phyloP scores from a whole-genome alignment of 768 basidiomycete species.

The Amyloporia xantha region DNA sequence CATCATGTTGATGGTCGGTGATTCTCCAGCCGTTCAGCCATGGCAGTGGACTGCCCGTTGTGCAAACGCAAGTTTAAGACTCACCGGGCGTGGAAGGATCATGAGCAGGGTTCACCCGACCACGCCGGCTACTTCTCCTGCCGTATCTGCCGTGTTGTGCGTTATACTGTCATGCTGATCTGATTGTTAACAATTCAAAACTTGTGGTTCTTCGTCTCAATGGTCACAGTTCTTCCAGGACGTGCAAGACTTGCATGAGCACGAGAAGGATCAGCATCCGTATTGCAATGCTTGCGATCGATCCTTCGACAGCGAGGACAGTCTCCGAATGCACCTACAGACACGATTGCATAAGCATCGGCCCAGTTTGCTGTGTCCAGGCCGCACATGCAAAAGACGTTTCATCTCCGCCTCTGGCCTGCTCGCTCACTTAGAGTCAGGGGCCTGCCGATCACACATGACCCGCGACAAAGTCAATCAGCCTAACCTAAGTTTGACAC shows the following conservation, averaged over 20 bases:
- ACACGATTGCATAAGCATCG: slow-evolving; percentile 48
- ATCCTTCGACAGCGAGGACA: slow-evolving; percentile 35
- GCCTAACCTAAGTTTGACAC: slow-evolving; percentile 38
- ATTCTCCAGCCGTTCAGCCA: too few relatives aligned
- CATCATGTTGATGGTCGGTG: too few relatives aligned
- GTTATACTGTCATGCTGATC: too few relatives aligned
- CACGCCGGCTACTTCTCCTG: background rate
- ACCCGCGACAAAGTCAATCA: slow-evolving; percentile 33
- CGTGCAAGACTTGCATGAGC: slow-evolving; percentile 21
- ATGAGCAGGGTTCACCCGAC: background rate
- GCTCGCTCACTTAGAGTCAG: slow-evolving; percentile 57
- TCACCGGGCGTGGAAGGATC: background rate
- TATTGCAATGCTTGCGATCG: slow-evolving; percentile 43
- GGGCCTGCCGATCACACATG: slow-evolving; percentile 46
- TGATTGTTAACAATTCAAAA: background rate
- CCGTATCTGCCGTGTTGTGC: background rate
- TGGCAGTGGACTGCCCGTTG: background rate
- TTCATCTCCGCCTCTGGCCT: slow-evolving; percentile 54
- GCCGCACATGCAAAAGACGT: slow-evolving; percentile 34
- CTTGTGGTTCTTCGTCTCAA: background rate
- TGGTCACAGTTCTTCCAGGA: background rate
- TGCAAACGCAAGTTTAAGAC: background rate
- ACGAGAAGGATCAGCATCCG: slow-evolving; percentile 15
- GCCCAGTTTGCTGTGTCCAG: slow-evolving; percentile 30
- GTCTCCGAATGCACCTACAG: slow-evolving; percentile 43